Evolutionary conservation across 2,329 filamentous ascomycete genomes (phyloP), one percentile per base, ranked within the genome.

Genomic region (Cladobotryum mycophilum): DNA sequence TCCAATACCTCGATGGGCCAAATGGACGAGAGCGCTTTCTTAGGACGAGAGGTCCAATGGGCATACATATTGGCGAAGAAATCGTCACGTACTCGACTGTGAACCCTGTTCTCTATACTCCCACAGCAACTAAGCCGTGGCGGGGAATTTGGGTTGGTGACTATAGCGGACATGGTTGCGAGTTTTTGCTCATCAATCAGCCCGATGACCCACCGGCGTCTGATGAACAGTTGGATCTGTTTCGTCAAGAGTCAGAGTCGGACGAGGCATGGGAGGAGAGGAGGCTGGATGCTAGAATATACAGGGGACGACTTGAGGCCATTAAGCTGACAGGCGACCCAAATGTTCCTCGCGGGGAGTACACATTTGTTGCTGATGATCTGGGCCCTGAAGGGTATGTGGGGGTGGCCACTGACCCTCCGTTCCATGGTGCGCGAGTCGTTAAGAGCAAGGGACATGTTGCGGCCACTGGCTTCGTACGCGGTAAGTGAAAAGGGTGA

Each of bases 91-190:
- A 79, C 55, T 73, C 81, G 7, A 95, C 90, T 0, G 72, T 97
- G 1, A 82, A 89, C 41, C 80, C 83, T 3, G 71, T 71, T 3
- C 68, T 86, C n/a, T 96, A 95, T 64, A 93, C 83, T 0, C 89
- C 92, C 0, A 95, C 90, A 0, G 65, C 71, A 9, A 76, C 84
- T 49, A 92, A 90, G 64, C 91, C 90, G 0, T 96, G 85, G 74
- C 83, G 89, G 55, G 92, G 92, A 0, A 89, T 99, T 30, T 97
- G 89, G 87, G 86, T 90, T 14, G 91, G 91, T 1, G 91, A 96
- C 64, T 96, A 96, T 61, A 86, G 83, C 22, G 83, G 81, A 0
- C 91, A 97, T 60, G 90, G 91, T 1, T 91, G 86, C 65, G 92
- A 97, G 66, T 96, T 96, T 50, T 63, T 97, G 4, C 73, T 95